A percentile compares a stretch with the other conserved stretches of the same genome.
Conservation (phyloP, 2,329 filamentous ascomycete genomes). For the Ascochyta pisi region DNA sequence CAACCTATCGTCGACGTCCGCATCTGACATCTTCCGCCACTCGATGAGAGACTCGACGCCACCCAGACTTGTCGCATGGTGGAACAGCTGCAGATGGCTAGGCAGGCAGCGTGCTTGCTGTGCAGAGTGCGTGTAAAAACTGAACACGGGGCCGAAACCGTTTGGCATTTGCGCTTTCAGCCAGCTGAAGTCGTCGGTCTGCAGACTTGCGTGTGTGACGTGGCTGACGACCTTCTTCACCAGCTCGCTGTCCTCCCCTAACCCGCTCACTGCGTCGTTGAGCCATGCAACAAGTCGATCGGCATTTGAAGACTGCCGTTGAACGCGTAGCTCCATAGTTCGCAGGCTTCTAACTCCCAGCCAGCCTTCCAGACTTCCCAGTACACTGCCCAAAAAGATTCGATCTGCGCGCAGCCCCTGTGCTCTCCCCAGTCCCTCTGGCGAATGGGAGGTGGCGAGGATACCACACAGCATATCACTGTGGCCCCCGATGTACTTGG, state of each 20-base stretch:
- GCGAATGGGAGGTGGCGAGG: conserved; percentile 65
- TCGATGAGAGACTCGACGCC: conserved; percentile 96
- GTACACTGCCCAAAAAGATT: conserved; percentile 78
- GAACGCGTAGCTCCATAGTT: conserved; percentile 83
- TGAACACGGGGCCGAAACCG: conserved; percentile 89
- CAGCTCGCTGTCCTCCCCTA: conserved; percentile 42
- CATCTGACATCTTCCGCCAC: conserved; percentile 91
- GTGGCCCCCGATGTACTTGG: conserved; percentile 96
- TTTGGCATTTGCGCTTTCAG: conserved; percentile 86
- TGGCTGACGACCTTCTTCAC: conserved; percentile 64
- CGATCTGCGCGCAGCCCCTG: conserved; percentile 71
- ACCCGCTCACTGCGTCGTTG: conserved; percentile 55
- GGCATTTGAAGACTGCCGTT: conserved; percentile 76
- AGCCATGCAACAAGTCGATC: conserved; percentile 76
- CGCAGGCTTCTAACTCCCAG: conserved; percentile 84
- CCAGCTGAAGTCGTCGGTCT: conserved; percentile 71
- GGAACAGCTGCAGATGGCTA: conserved; percentile 80
- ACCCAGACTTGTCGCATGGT: conserved; percentile 92
- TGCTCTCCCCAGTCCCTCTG: conserved; percentile 33
- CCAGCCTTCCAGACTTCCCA: conserved; percentile 93
- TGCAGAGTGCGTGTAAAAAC: conserved; percentile 69
- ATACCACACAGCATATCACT: conserved; percentile 92
- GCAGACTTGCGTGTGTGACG: conserved; percentile 80
- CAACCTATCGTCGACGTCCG: conserved; percentile 71
- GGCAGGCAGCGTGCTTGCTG: conserved; percentile 73